These are phyloP conservation scores for Quercus dentata DNA, from an alignment of 306 rosid genomes.

Conservation along the genomic window DNA sequence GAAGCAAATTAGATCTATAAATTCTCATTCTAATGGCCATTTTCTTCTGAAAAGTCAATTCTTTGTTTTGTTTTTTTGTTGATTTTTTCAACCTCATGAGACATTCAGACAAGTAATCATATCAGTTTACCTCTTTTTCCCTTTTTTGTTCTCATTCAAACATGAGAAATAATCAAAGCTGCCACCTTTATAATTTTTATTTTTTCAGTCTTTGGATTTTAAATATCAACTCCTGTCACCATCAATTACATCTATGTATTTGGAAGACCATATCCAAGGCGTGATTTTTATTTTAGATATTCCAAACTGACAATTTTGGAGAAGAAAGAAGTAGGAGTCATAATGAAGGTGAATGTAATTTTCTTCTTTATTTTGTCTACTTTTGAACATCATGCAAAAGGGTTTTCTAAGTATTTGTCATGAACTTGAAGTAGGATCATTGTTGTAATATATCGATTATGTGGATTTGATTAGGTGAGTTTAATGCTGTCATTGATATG, in stretches of 20 bases:
- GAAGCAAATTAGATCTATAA: conserved; percentile 1
- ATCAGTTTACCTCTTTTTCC: background rate
- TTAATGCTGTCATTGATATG: too few species aligned
- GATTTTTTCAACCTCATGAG: background rate
- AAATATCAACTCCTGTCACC: background rate
- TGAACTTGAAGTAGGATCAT: background rate
- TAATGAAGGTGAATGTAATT: background rate
- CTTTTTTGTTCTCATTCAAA: background rate
- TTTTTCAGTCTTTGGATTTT: background rate
- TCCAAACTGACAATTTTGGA: background rate
- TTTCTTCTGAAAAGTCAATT: background rate
- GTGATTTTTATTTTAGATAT: background rate
- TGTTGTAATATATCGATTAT: too few species aligned
- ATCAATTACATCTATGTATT: background rate
- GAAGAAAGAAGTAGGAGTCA: background rate
- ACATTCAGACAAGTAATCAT: background rate
- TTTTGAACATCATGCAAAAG: background rate
- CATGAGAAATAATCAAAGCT: conserved; percentile 15
- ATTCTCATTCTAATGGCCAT: background rate
- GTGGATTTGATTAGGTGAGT: too few species aligned
- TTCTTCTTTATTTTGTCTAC: background rate
- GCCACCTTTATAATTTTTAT: background rate
- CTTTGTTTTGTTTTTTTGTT: background rate
- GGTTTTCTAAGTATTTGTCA: background rate
- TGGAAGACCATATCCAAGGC: background rate